Percentiles rank a stretch among this genome's conserved stretches.
Conservation (phyloP, 2,329 filamentous ascomycete species). For the Microcyclospora pomicola region DNA sequence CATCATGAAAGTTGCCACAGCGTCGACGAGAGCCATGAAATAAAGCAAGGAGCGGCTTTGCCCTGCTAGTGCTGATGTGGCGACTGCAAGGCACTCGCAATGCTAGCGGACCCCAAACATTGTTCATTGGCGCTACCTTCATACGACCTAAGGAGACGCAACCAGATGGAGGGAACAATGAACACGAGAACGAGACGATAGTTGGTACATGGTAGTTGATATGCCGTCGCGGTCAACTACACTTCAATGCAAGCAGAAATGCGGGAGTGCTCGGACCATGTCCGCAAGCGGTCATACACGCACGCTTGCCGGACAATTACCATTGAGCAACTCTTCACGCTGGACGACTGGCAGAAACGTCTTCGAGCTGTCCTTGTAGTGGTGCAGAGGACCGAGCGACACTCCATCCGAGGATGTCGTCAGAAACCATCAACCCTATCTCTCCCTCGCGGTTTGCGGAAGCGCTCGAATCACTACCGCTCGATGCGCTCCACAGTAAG, state of each 20-base stretch:
- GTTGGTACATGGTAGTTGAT: too few species aligned
- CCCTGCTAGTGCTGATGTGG: background rate
- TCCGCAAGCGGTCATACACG: constrained; percentile 1
- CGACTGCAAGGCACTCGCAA: constrained; percentile 10
- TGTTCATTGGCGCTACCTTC: constrained; percentile 15
- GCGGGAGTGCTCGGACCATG: constrained; percentile 15
- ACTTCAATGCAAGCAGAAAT: constrained; percentile 3
- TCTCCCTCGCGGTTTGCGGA: constrained; percentile 24
- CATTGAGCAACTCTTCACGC: too few species aligned
- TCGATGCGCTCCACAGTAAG: constrained; percentile 57
- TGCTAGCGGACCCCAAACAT: constrained; percentile 21
- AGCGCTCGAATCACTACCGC: constrained; percentile 53
- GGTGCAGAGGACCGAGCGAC: too few species aligned
- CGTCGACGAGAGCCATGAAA: constrained; percentile 16
- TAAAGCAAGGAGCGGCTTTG: constrained; percentile 15
- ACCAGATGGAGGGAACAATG: too few species aligned
- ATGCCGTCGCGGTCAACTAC: constrained; percentile 2
- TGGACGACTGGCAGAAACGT: too few species aligned
- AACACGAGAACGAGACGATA: too few species aligned
- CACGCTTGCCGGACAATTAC: too few species aligned
- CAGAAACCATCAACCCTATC: constrained; percentile 15
- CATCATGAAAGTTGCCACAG: too few species aligned
- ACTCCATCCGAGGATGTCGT: constrained; percentile 4
- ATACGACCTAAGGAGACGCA: too few species aligned
- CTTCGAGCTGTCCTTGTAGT: too few species aligned